Percentiles rank a stretch among this genome's conserved stretches.
phyloP scores from a whole-genome alignment of 2,329 filamentous ascomycete genomes.

The Xylaria polymorpha region DNA sequence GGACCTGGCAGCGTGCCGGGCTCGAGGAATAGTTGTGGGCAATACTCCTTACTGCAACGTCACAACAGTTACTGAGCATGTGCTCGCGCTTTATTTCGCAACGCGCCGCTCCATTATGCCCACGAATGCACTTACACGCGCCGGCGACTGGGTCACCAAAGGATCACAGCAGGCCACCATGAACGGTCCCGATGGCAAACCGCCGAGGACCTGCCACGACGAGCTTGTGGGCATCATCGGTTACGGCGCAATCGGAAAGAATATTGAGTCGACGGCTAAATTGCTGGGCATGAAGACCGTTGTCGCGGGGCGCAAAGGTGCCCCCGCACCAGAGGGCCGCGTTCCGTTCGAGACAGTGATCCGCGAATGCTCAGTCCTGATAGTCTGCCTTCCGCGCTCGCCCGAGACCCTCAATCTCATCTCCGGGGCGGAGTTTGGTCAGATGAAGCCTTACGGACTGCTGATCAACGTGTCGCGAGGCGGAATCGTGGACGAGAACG shows the following conservation, averaged over 20 bases:
- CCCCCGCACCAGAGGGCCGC: constrained; percentile 38
- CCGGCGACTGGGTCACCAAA: constrained; percentile 47
- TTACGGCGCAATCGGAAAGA: constrained; percentile 48
- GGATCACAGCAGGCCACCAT: constrained; percentile 44
- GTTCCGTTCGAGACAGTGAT: constrained; percentile 46
- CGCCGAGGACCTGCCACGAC: constrained; percentile 44
- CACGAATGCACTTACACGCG: constrained; percentile 45
- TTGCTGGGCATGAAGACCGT: constrained; percentile 47
- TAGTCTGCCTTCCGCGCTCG: constrained; percentile 46
- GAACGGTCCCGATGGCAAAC: constrained; percentile 44
- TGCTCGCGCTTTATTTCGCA: constrained; percentile 58
- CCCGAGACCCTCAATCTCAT: constrained; percentile 48
- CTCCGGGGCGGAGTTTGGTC: constrained; percentile 41
- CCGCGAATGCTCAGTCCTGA: constrained; percentile 45
- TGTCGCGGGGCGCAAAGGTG: constrained; percentile 47
- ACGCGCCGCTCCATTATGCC: constrained; percentile 52
- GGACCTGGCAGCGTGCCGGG: constrained; percentile 51
- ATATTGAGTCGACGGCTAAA: constrained; percentile 40
- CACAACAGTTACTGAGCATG: constrained; percentile 59
- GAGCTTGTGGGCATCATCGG: constrained; percentile 50
- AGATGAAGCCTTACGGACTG: constrained; percentile 44
- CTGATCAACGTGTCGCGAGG: constrained; percentile 51
- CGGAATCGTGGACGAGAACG: constrained; percentile 49
- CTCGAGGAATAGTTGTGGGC: constrained; percentile 50
- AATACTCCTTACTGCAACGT: constrained; percentile 54